Percentiles rank a stretch among this genome's conserved stretches.
phyloP scores from a whole-genome alignment of 192 early-diverging fungal species.

The Powellomyces hirtus region DNA sequence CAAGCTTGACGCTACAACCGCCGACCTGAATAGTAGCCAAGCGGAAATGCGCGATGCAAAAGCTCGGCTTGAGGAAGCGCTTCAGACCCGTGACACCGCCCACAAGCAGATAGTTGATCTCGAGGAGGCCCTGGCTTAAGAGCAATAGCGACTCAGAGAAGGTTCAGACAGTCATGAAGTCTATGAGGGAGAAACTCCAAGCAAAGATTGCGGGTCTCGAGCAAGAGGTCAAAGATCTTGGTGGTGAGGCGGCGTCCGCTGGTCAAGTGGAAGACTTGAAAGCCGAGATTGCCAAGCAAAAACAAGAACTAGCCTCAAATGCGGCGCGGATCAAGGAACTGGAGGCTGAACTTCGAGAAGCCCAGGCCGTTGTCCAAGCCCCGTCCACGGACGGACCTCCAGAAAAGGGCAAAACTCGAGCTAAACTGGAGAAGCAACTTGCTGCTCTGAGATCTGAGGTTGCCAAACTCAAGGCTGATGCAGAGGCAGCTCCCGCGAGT shows the following conservation, averaged over 20 bases:
- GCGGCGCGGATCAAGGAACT: not conserved
- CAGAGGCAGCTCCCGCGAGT: not conserved
- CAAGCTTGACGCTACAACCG: too few relatives aligned
- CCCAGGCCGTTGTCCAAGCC: not conserved
- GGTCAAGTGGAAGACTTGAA: not conserved
- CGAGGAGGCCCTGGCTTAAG: slow-evolving; percentile 18
- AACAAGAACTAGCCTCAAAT: not conserved
- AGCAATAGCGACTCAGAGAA: slow-evolving; percentile 3
- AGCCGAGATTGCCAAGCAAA: not conserved
- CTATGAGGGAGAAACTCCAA: slow-evolving; percentile 19
- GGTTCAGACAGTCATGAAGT: slow-evolving; percentile 15
- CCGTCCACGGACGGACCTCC: not conserved
- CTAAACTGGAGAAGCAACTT: slow-evolving; percentile 7
- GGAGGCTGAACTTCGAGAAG: not conserved
- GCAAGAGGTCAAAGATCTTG: slow-evolving; percentile 7
- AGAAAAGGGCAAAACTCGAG: not conserved
- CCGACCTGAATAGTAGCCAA: too few relatives aligned
- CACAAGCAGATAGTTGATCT: slow-evolving; percentile 18
- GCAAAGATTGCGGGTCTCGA: slow-evolving; percentile 17
- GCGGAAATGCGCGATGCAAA: slow-evolving; percentile 11
- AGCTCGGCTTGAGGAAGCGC: slow-evolving; percentile 10
- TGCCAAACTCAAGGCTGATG: slow-evolving; percentile 6
- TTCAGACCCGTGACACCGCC: slow-evolving; percentile 23
- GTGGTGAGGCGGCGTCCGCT: not conserved
- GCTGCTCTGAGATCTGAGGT: not conserved